These are phyloP conservation scores for Penicillium egyptiacum DNA, from an alignment of 495 filamentous ascomycete genomes.

Conservation along the genomic window DNA sequence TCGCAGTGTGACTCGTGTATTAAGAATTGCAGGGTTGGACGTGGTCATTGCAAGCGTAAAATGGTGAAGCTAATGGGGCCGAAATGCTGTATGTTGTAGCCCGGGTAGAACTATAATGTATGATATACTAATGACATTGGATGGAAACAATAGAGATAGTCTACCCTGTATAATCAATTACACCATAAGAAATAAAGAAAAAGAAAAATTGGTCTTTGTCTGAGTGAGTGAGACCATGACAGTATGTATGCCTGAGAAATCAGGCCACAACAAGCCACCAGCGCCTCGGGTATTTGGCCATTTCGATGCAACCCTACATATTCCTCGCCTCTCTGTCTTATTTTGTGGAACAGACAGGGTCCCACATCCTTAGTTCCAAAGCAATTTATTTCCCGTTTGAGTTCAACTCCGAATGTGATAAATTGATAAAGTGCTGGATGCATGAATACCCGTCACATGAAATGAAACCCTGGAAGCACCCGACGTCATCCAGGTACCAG, in stretches of 20 bases:
- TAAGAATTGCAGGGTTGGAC: neutral
- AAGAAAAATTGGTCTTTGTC: neutral
- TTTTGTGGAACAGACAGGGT: neutral
- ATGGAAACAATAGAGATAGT: neutral
- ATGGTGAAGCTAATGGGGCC: neutral
- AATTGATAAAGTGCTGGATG: neutral
- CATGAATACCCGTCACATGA: neutral
- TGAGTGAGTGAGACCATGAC: neutral
- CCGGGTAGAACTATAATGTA: neutral
- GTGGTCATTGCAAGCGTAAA: neutral
- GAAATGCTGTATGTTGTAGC: neutral
- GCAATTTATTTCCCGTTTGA: neutral
- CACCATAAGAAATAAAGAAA: neutral
- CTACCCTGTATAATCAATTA: neutral
- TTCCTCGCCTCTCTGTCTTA: constrained; percentile 3
- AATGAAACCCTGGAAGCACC: neutral
- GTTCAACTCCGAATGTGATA: neutral
- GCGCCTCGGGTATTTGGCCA: neutral
- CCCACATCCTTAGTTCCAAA: neutral
- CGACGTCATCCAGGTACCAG: constrained; percentile 10
- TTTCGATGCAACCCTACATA: constrained; percentile 3
- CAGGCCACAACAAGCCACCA: constrained; percentile 4
- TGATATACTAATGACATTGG: neutral
- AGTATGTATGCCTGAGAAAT: neutral
- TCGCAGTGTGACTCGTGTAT: neutral